Percentiles rank a stretch among this genome's conserved stretches.
These are phyloP conservation scores for Zygoascus hellenicus DNA, from an alignment of 1,139 yeast genomes.

Conservation along the genomic window DNA sequence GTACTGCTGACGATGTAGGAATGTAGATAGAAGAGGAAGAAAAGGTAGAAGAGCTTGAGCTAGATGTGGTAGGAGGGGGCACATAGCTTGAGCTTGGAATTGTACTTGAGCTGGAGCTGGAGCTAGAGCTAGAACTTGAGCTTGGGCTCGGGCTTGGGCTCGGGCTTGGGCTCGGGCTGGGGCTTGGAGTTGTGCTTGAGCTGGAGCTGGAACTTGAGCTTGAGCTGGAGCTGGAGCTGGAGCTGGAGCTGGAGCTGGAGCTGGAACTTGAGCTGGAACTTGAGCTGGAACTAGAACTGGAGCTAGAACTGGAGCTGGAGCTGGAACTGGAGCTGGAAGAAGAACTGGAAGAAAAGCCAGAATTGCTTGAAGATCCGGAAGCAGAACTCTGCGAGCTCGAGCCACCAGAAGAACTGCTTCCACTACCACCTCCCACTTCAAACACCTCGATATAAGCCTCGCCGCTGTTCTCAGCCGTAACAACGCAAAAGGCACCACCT, in stretches of 20 bases:
- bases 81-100: background rate
- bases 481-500: conserved; percentile 74
- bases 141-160: conserved; percentile 20
- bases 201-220: conserved; percentile 13
- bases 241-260: conserved; percentile 11
- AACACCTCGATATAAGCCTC: conserved; percentile 72
- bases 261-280: conserved; percentile 13
- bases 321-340: conserved; percentile 8
- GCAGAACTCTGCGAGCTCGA: conserved; percentile 18
- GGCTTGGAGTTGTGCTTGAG: conserved; percentile 14
- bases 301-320: conserved; percentile 5
- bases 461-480: conserved; percentile 62
- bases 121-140: too few relatives aligned
- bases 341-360: conserved; percentile 10
- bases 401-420: conserved; percentile 1
- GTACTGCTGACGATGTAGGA: background rate
- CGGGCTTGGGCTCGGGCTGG: conserved; percentile 11
- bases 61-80: background rate
- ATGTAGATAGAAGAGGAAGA: background rate
- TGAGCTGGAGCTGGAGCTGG: conserved; percentile 14
- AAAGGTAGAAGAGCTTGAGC: background rate
- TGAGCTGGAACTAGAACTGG: conserved; percentile 28
- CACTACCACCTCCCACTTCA: conserved; percentile 22
- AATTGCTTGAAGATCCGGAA: conserved; percentile 8
- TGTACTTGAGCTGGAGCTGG: background rate